phyloP scores from a whole-genome alignment of 805 yeast species.

The Saccharomycopsis schoenii region DNA sequence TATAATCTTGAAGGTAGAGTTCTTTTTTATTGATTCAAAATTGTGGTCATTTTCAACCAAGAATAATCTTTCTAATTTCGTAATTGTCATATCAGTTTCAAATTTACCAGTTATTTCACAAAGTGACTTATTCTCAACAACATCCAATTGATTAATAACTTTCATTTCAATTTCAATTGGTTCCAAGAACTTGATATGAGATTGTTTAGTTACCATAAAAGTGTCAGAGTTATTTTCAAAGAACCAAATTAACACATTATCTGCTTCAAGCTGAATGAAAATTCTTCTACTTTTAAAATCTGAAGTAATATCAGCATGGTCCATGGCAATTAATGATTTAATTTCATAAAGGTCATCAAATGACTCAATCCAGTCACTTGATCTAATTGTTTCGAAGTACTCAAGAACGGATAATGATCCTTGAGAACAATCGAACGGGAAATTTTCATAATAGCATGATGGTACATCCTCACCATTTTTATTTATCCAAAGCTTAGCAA shows the following conservation, averaged over 20 bases:
- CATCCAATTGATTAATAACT: not conserved
- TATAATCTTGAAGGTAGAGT: not conserved
- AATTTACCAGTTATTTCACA: not conserved
- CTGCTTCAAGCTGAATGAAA: not conserved
- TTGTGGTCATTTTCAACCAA: not conserved
- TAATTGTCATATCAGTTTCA: not conserved
- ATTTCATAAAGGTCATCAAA: not conserved
- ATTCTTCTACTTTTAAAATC: not conserved
- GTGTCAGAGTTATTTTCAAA: not conserved
- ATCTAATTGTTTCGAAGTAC: conserved; percentile 1
- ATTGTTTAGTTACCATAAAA: not conserved
- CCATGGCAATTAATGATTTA: not conserved
- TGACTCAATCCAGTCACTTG: not conserved
- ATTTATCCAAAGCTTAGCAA: conserved; percentile 3
- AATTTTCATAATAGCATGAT: conserved; percentile 2
- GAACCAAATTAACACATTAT: not conserved
- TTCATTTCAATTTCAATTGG: not conserved
- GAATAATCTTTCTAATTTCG: not conserved
- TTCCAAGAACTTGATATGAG: not conserved
- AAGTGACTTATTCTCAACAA: not conserved
- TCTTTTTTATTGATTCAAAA: not conserved
- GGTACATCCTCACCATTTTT: not conserved
- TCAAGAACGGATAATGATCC: not conserved
- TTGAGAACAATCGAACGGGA: not conserved
- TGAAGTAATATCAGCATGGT: not conserved